Evolutionary conservation across 495 filamentous ascomycete species (phyloP), one percentile per base, ranked within the genome.

Genomic region (Parathielavia hyrcaniae): DNA sequence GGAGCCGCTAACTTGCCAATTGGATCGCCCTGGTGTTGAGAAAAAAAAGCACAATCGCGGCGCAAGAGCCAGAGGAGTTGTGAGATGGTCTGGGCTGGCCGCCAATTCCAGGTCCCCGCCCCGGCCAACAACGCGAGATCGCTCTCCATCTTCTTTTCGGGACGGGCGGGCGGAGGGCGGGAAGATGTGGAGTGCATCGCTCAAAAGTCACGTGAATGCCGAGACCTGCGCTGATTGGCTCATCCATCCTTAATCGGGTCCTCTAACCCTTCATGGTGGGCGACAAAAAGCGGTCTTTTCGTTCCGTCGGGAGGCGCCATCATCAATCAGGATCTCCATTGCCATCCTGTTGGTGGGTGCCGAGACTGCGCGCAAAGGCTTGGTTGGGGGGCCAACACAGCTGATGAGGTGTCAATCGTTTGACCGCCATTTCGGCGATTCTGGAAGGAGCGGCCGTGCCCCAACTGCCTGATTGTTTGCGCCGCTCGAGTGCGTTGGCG

Each of bases 171-270:
- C 54, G 60, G 59, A 50, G 61, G n/a, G 51, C 46, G 35, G 13
- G 48, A 60, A 53, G 44, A 49, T 59, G 66, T 70, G 68, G 66
- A 62, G 68, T 61, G 60, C 68, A 69, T 58, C 38, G 61, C 40
- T 14, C 4, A 39, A 34, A 10, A 4, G 1, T 30, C 68, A 70
- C 68, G 68, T 70, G 68, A 70, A 20, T 13, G 46, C 47, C 52
- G 60, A 64, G 52, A 14, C 26, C 20, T 12, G 56, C 45, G 45
- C 60, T 69, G 45, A 65, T 67, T 65, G 40, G 65, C 10, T 34
- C 6, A 13, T 38, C 44, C 44, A 23, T n/a, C 23, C 8, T 19
- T 36, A 36, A 48, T 41, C 43, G 44, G 59, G 17, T 17, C 30
- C 10, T n/a, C n/a, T n/a, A n/a, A n/a, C n/a, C n/a, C n/a, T n/a